Base-by-base conservation (phyloP, 345 rosid genomes). In the Gossypium stocksii region DNA sequence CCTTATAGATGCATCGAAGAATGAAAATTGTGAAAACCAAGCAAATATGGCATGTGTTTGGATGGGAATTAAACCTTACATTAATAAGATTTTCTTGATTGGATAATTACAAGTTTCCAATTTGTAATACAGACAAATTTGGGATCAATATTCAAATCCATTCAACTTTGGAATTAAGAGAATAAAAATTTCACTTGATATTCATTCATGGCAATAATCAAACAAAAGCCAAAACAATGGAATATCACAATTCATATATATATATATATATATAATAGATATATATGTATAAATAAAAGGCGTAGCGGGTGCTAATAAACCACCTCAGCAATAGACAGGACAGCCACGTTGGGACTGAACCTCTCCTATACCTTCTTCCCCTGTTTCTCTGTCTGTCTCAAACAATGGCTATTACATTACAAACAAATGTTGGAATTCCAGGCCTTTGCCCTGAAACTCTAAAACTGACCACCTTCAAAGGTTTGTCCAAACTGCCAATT, bases 401-500 rank as follows among this genome's bases (percentile, higher is more conserved):
- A 76, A 69, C 67, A 78, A 57, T 62, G 29, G 34, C 76, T 27
- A 77, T 56, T 75, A 60, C 16, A 34, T 34, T 5, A 34, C 7
- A 5, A 34, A 5, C 41, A 34, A 34, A 34, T 34, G 7, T 34
- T 34, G 41, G 7, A 34, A 34, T 34, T 34, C 41, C 45, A 51
- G 9, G 57, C 11, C 3, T 19, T 22, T 17, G 10, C 27, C 58
- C 19, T 23, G 14, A 20, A 72, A 58, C n/a, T 8, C 16, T 85
- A 90, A 77, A 95, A 88, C 48, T 95, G 98, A 11, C 70, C 62
- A 3, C 96, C 99, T 76, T 79, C 82, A 52, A 82, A 95, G n/a
- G 99, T 92, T 74, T 92, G 93, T 9, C 99, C 99, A 22, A 94
- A 94, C 72, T 91, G 97, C 99, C 99, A 94, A 10, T 70, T 66